Percentiles rank a stretch among this genome's conserved stretches.
phyloP scores from a whole-genome alignment of 2,329 filamentous ascomycete genomes.

The Hirsutella minnesotensis region DNA sequence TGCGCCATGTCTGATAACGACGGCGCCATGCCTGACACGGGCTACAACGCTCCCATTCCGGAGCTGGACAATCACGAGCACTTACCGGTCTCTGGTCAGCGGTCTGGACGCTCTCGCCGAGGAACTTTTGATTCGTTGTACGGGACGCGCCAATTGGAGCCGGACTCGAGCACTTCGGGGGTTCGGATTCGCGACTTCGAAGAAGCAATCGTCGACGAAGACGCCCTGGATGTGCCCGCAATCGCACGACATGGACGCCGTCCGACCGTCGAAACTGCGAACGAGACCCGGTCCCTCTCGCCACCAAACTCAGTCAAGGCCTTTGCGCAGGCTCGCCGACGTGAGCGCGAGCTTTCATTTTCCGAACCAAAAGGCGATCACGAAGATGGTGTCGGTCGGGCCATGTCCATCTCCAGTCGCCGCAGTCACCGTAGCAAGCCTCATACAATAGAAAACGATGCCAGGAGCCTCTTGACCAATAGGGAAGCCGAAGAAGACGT shows the following conservation, averaged over 20 bases:
- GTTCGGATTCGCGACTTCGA: constrained; percentile 68
- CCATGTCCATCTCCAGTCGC: constrained; percentile 57
- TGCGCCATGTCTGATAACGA: constrained; percentile 55
- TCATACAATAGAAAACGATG: constrained; percentile 49
- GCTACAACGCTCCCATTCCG: constrained; percentile 63
- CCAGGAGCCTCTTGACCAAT: constrained; percentile 48
- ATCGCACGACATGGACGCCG: constrained; percentile 35
- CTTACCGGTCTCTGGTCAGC: constrained; percentile 49
- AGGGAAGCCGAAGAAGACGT: constrained; percentile 77
- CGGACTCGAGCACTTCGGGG: constrained; percentile 22
- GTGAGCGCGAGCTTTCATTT: constrained; percentile 59
- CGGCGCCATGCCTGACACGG: constrained; percentile 44
- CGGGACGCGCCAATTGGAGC: constrained; percentile 34
- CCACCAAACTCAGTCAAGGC: constrained; percentile 97
- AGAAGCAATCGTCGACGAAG: constrained; percentile 65
- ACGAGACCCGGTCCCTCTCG: constrained; percentile 59
- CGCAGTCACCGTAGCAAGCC: constrained; percentile 45
- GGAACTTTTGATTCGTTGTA: constrained; percentile 66
- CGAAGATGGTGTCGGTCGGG: constrained; percentile 49
- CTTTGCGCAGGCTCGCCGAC: constrained; percentile 80
- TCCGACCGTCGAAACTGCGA: constrained; percentile 42
- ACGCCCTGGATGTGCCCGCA: constrained; percentile 46
- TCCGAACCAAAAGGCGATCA: constrained; percentile 32
- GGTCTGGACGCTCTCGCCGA: constrained; percentile 48
- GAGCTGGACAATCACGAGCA: constrained; percentile 82